Evolutionary conservation across 345 rosid genomes (phyloP).

Genomic region (Streptanthus diversifolius): DNA sequence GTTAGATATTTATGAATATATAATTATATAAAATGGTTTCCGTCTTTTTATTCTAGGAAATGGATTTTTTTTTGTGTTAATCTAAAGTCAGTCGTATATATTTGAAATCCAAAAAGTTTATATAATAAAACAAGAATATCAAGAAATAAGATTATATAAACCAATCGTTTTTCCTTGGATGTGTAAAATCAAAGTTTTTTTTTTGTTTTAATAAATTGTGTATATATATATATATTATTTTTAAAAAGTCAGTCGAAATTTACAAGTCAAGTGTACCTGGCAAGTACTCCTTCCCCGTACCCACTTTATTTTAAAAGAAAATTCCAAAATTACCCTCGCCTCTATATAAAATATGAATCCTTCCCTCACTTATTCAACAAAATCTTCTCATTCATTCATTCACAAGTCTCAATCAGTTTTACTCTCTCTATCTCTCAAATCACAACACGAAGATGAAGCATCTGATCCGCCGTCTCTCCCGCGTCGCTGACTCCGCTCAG

Average conservation of each 20-base stretch:
- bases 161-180: too few relatives aligned
- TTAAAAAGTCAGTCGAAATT: background rate
- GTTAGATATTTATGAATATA: background rate
- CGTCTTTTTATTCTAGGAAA: background rate
- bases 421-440: conserved; percentile 1
- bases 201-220: too few relatives aligned
- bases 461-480: conserved; percentile 78
- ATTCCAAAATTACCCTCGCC: background rate
- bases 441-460: conserved; percentile 56
- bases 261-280: conserved; percentile 45
- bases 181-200: too few relatives aligned
- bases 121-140: background rate
- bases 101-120: background rate
- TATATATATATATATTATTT: too few relatives aligned
- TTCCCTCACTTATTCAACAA: conserved; percentile 6
- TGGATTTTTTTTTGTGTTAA: background rate
- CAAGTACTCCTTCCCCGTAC: conserved; percentile 49
- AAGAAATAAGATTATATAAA: background rate
- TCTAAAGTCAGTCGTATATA: background rate
- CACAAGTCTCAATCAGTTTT: conserved; percentile 7
- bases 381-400: conserved; percentile 1
- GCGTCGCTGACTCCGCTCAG: conserved; percentile 80
- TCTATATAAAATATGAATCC: conserved; percentile 22
- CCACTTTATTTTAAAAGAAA: conserved; percentile 24
- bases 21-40: background rate